Base-by-base conservation (phyloP, 148 eudicot species). In the Fagopyrum homotropicum region DNA sequence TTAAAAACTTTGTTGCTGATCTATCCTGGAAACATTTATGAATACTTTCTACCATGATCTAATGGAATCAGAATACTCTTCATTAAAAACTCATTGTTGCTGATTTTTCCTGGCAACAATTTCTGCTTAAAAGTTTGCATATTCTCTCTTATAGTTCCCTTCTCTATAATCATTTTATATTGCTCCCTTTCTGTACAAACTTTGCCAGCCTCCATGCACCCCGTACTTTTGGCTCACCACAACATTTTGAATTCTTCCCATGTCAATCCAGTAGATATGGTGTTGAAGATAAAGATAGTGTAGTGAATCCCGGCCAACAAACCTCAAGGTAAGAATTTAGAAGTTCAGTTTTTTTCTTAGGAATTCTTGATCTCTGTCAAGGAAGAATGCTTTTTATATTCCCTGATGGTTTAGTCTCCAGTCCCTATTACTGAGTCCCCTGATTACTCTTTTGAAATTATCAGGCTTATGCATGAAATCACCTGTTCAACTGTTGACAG, bases 401-500 rank as follows among this genome's bases (percentile, higher is more conserved):
- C 45, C 44, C 29, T 59, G 40, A 46, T 66, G 5, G 19, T 26
- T 61, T 29, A 29, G 68, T 61, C 68, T 61, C 22, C 8, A 63
- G 35, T 4, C 68, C 54, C 8, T 64, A 60, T 9, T 60, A 44
- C 22, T 57, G 14, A 45, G 40, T 35, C 43, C 19, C 35, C 49
- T 75, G 76, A 56, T 51, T 9, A 45, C 45, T 19, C 45, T 16
- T 35, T 61, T 71, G 72, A 73, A 82, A 69, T 84, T 46, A 52
- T 85, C 80, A 93, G 98, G 88, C 83, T 82, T 68, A 72, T 81
- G 83, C 90, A 86, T 76, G 98, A 93, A 82, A 88, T 93, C 72
- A 91, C 94, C 22, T 86, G 91, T 72, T 93, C 98, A 30, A 89
- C 97, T 7, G 75, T 77, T 81, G 98, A 93, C 83, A 93, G 87